Base-by-base conservation (phyloP, 495 filamentous ascomycete species). In the Neurospora sp. region DNA sequence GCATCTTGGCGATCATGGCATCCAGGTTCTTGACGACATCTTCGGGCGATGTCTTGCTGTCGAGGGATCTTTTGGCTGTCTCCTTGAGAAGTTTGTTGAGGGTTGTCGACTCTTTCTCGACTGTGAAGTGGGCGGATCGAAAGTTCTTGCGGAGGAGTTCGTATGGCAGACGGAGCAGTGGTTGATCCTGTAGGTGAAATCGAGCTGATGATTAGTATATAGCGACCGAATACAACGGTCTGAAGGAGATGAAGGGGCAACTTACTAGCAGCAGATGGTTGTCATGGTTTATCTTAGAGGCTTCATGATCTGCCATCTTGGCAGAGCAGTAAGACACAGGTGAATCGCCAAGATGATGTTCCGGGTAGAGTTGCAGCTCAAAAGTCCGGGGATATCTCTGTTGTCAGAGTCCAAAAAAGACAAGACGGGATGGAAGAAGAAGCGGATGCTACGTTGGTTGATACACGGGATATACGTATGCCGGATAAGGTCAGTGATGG, bases 71-170 rank as follows among this genome's bases (percentile, higher is more conserved):
- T 69, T 88, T 90, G 44, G 91, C 88, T 12, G 89, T 87, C 22
- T 92, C 86, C 81, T 90, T 90, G 72, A 98, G 88, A 40, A 87
- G 82, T 41, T 87, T 87, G 74, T 92, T 88, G 65, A 97, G 83
- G 76, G 86, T 83, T 70, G 90, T 88, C 73, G 88, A 89, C 72
- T 94, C 92, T 75, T 90, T 89, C 78, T 98, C 96, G 77, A 96
- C 88, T 71, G 88, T 83, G 74, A 91, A 88, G 78, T 97, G 96
- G 22, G 93, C 90, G 0, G 89, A 87, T 77, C 97, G 97, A 83
- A 98, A 94, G 79, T 97, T 98, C 78, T 93, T 92, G 70, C 96
- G 92, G 53, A 93, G 89, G 70, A 98, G 89, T 80, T 98, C 95
- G 80, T 93, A 89, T 27, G 96, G 96, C 4, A 98, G 86, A 27